Percentiles rank a stretch among this genome's conserved stretches.
These are phyloP conservation scores for Arachis monticola DNA, from an alignment of 331 rosid genomes.

Conservation along the genomic window DNA sequence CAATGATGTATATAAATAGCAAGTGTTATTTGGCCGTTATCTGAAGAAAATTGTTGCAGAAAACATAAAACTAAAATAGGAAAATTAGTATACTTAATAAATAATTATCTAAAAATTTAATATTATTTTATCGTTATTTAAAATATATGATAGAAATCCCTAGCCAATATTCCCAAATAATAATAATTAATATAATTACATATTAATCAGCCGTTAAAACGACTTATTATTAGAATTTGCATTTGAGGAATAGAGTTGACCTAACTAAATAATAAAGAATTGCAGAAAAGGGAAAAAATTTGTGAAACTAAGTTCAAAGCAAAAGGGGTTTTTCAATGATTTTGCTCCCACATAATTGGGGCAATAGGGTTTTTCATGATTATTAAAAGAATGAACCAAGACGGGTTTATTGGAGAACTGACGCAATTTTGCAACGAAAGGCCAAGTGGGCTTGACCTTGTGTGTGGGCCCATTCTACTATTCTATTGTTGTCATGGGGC, in stretches of 20 bases:
- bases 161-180: not conserved
- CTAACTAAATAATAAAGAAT: not conserved
- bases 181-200: not conserved
- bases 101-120: not conserved
- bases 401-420: conserved; percentile 15
- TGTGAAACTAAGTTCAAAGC: conserved; percentile 29
- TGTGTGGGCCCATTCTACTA: conserved; percentile 48
- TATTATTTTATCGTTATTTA: not conserved
- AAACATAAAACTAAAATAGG: not conserved
- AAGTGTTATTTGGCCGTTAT: not conserved
- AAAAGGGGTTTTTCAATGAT: conserved; percentile 38
- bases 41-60: not conserved
- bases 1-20: too few species aligned
- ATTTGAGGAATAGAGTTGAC: conserved; percentile 21
- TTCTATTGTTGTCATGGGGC: conserved; percentile 45
- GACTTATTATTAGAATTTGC: not conserved
- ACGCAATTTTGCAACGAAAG: not conserved
- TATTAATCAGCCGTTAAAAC: not conserved
- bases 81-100: not conserved
- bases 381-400: conserved; percentile 2
- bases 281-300: not conserved
- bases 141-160: not conserved
- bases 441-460: conserved; percentile 48
- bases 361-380: not conserved
- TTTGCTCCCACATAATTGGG: conserved; percentile 50